Evolutionary conservation across 1,139 yeast genomes (phyloP).

Genomic region (Kazachstania sp.): DNA sequence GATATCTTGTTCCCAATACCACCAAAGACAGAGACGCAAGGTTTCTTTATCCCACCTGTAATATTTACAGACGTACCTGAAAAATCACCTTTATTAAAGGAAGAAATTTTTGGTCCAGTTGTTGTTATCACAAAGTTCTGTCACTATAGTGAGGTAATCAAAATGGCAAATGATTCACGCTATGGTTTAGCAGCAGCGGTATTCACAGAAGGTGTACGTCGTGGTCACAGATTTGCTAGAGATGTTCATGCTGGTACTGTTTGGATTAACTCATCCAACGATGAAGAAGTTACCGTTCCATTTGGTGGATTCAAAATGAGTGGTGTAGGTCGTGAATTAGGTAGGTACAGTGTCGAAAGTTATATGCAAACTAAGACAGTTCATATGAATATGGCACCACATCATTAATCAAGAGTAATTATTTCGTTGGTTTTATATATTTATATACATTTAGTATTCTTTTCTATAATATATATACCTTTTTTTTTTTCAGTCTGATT

Average conservation of each 20-base stretch:
- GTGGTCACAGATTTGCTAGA: conserved; percentile 54
- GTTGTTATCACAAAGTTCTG: conserved; percentile 65
- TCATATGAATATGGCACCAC: conserved; percentile 43
- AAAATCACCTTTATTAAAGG: conserved; percentile 51
- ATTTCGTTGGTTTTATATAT: background rate
- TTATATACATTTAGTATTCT: too few relatives aligned
- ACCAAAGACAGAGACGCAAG: conserved; percentile 32
- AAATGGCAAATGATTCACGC: conserved; percentile 59
- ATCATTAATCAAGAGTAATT: background rate
- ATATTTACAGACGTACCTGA: conserved; percentile 55
- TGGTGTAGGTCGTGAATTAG: conserved; percentile 85
- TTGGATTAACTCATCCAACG: conserved; percentile 80
- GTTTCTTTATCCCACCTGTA: conserved; percentile 62
- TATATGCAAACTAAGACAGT: conserved; percentile 78
- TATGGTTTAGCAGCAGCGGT: conserved; percentile 79
- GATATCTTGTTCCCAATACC: conserved; percentile 2
- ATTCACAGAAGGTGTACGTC: conserved; percentile 56
- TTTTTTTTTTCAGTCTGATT: too few relatives aligned
- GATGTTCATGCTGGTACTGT: conserved; percentile 73
- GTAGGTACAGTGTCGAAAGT: conserved; percentile 67
- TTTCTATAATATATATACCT: too few relatives aligned
- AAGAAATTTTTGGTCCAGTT: conserved; percentile 91
- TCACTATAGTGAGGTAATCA: conserved; percentile 63
- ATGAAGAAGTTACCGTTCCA: conserved; percentile 66
- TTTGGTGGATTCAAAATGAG: conserved; percentile 79